Evolutionary conservation across 148 eudicot genomes (phyloP).

Genomic region (Rhododendron vialii): DNA sequence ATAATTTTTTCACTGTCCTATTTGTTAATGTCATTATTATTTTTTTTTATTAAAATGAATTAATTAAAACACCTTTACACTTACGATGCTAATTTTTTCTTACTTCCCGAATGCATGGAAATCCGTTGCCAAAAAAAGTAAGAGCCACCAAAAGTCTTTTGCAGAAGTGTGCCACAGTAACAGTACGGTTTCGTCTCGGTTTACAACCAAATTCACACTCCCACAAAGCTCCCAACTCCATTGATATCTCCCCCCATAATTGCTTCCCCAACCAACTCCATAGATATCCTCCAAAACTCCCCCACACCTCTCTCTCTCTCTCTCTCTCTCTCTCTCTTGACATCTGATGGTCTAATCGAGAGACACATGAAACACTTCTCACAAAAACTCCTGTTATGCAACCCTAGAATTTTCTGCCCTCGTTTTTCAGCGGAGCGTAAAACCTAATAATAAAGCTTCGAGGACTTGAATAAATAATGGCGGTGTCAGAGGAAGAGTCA

Average conservation of each 20-base stretch:
- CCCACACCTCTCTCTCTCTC: neutral
- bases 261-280: neutral
- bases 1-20: rapidly evolving
- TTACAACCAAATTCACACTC: neutral
- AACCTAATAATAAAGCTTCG: neutral
- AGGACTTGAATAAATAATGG: conserved; percentile 30
- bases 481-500: conserved; percentile 79
- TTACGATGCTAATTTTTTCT: too few relatives aligned
- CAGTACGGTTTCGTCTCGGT: too few relatives aligned
- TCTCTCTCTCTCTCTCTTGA: neutral
- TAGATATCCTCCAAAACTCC: neutral
- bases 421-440: neutral
- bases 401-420: neutral
- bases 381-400: neutral
- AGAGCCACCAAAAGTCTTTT: too few relatives aligned
- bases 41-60: too few relatives aligned
- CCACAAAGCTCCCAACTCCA: neutral
- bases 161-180: too few relatives aligned
- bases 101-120: too few relatives aligned
- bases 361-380: neutral
- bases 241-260: neutral
- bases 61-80: too few relatives aligned
- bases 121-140: too few relatives aligned
- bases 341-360: neutral
- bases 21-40: too few relatives aligned